These are phyloP conservation scores for Alnus glutinosa DNA, from an alignment of 306 rosid species.

Conservation along the genomic window DNA sequence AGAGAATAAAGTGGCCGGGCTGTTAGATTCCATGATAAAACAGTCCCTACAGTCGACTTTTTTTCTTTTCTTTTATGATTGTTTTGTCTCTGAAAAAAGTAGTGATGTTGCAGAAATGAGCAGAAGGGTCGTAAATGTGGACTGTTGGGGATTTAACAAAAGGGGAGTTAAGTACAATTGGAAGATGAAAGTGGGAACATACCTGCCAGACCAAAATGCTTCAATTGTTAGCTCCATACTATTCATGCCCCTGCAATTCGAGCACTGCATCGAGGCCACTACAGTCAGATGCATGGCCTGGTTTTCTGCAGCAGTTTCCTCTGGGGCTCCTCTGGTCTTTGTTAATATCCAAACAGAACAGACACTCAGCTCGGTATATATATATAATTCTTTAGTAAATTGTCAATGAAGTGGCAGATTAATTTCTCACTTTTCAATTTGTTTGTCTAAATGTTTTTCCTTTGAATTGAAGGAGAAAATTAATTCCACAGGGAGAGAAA, in stretches of 20 bases:
- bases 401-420: no score
- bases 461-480: constrained; percentile 41
- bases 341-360: constrained; percentile 78
- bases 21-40: not conserved
- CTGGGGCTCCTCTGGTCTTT: constrained; percentile 73
- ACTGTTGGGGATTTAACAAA: constrained; percentile 42
- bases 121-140: constrained; percentile 34
- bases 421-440: not conserved
- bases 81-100: not conserved
- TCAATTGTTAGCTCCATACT: constrained; percentile 63
- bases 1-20: no score
- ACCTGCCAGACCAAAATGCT: constrained; percentile 56
- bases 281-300: constrained; percentile 77
- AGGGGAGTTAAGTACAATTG: constrained; percentile 63
- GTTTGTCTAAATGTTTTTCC: not conserved
- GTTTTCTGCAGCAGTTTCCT: constrained; percentile 71
- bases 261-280: constrained; percentile 48
- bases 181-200: constrained; percentile 50
- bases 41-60: not conserved
- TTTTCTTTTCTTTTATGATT: not conserved
- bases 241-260: constrained; percentile 50
- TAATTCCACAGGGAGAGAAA: constrained; percentile 30
- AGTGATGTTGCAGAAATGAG: constrained; percentile 52
- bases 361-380: constrained; percentile 31
- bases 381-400: no score